phyloP scores from a whole-genome alignment of 2,329 filamentous ascomycete species.

The Aspergillus luchuensis region DNA sequence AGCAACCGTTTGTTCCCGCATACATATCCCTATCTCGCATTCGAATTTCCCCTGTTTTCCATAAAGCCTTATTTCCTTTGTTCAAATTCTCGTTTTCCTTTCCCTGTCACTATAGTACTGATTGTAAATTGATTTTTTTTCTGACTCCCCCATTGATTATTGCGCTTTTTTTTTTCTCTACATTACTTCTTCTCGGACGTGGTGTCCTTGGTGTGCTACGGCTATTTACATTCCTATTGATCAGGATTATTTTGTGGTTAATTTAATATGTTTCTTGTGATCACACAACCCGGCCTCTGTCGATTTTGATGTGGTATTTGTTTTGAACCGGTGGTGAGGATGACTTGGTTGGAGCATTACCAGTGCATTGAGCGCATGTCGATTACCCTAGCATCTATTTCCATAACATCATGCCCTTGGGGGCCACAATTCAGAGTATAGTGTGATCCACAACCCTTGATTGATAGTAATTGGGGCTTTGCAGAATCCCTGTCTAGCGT shows the following conservation, averaged over 20 bases:
- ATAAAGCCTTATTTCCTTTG: conserved; percentile 28
- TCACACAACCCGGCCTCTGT: neutral
- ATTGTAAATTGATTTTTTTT: conserved; percentile 20
- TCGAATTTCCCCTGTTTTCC: conserved; percentile 23
- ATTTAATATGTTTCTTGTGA: conserved; percentile 8
- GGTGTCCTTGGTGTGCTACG: conserved; percentile 1
- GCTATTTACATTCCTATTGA: neutral
- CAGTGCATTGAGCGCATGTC: neutral
- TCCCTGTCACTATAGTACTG: conserved; percentile 20
- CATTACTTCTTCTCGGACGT: neutral
- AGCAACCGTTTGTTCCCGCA: conserved; percentile 28
- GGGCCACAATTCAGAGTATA: no score
- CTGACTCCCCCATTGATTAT: neutral
- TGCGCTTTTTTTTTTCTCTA: neutral
- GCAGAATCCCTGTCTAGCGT: no score
- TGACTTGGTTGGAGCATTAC: neutral
- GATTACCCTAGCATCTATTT: no score
- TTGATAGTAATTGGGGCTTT: no score
- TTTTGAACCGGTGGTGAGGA: neutral
- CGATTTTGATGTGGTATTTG: neutral
- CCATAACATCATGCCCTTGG: no score
- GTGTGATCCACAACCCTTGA: no score
- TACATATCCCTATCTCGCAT: conserved; percentile 40
- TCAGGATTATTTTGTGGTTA: conserved; percentile 8
- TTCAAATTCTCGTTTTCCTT: conserved; percentile 20